phyloP scores from a whole-genome alignment of 2,329 filamentous ascomycete species.

The Drechslerella stenobrocha region DNA sequence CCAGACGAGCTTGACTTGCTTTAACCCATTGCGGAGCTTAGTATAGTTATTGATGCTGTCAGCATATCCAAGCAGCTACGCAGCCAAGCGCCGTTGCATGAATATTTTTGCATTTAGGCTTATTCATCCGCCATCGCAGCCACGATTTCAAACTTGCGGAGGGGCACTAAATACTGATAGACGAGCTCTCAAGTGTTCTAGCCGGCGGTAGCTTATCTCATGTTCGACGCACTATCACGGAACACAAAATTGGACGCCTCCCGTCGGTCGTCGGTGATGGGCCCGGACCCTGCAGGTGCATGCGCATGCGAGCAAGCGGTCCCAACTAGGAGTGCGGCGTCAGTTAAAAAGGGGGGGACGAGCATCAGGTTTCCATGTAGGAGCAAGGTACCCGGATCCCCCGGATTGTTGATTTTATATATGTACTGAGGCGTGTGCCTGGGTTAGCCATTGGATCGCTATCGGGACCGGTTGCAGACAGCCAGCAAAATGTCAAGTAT shows the following conservation, averaged over 20 bases:
- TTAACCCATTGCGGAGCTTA: too few species aligned
- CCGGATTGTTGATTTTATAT: neutral
- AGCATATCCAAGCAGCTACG: too few species aligned
- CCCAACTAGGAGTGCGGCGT: neutral
- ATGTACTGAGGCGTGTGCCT: neutral
- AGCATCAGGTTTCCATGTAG: neutral
- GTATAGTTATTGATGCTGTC: too few species aligned
- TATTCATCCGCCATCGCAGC: too few species aligned
- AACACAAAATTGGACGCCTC: conserved; percentile 1
- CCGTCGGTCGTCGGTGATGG: neutral
- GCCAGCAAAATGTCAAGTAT: neutral
- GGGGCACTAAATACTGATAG: too few species aligned
- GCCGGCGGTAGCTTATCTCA: neutral
- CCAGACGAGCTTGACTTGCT: too few species aligned
- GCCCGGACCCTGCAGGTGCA: conserved; percentile 1
- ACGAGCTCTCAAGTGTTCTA: neutral
- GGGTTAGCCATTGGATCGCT: neutral
- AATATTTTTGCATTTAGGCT: too few species aligned
- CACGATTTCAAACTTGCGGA: too few species aligned
- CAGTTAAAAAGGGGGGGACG: neutral
- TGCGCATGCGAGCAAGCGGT: neutral
- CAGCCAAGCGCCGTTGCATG: too few species aligned
- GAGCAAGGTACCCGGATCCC: neutral
- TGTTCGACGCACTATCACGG: conserved; percentile 1
- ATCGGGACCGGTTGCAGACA: neutral